Conservation (phyloP, 2,329 filamentous ascomycete species). For the Ascochyta rabiei region DNA sequence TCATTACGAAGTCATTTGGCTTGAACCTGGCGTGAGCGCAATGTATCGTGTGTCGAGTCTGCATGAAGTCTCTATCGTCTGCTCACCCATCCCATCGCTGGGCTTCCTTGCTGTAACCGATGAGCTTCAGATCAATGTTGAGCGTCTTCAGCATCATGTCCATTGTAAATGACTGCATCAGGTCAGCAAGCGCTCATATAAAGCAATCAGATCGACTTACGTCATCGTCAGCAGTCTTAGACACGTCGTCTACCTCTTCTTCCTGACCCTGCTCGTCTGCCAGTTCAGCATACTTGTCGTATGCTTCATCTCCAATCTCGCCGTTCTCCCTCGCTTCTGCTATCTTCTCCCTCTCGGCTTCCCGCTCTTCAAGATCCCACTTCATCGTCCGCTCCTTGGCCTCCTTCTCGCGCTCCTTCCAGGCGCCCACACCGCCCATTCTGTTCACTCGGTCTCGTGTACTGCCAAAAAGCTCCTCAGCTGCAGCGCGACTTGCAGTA, state of each 20-base stretch:
- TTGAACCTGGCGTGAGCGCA: conserved; percentile 25
- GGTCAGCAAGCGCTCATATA: conserved; percentile 3
- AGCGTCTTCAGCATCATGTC: conserved; percentile 71
- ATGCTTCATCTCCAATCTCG: conserved; percentile 54
- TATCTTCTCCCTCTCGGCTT: conserved; percentile 52
- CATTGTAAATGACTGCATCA: conserved; percentile 65
- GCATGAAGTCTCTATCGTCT: too few species aligned
- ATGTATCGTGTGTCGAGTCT: background rate
- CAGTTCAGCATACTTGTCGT: conserved; percentile 51
- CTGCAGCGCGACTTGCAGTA: conserved; percentile 63
- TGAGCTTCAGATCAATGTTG: conserved; percentile 66
- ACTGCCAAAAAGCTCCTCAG: conserved; percentile 69
- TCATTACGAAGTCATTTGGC: conserved; percentile 45
- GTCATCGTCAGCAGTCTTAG: conserved; percentile 45
- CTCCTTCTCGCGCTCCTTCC: conserved; percentile 51
- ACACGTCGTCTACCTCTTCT: conserved; percentile 43
- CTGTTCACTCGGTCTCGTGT: conserved; percentile 65
- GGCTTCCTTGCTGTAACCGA: conserved; percentile 65
- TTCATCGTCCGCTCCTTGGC: conserved; percentile 43
- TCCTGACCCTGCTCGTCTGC: conserved; percentile 50
- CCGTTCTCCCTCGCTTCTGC: conserved; percentile 47
- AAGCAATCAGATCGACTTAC: conserved; percentile 45
- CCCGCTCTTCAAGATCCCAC: conserved; percentile 46
- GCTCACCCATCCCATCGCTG: conserved; percentile 64
- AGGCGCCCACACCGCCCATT: conserved; percentile 68